Evolutionary conservation across 2,329 filamentous ascomycete genomes (phyloP).

Genomic region (Hypoxylon sp.): DNA sequence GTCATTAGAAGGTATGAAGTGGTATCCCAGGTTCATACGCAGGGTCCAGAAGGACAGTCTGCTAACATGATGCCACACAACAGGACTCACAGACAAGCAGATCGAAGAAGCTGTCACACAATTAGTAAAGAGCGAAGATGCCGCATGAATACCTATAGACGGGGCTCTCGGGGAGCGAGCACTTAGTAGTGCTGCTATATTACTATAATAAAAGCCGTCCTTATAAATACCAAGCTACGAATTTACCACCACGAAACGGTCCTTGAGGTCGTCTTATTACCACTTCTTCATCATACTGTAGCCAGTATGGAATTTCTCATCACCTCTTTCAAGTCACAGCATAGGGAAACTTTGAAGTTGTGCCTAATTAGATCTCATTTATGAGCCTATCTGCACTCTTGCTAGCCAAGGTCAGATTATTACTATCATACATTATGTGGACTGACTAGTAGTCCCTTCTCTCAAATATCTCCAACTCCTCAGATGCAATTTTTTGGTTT

Average conservation of each 20-base stretch:
- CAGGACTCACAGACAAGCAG: conserved; percentile 71
- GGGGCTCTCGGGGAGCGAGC: conserved; percentile 1
- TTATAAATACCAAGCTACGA: conserved; percentile 31
- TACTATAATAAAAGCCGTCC: conserved; percentile 30
- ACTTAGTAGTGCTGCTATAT: conserved; percentile 23
- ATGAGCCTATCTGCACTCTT: conserved; percentile 1
- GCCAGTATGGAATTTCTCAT: not conserved
- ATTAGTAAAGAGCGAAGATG: conserved; percentile 63
- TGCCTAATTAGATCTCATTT: not conserved
- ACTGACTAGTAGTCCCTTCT: not conserved
- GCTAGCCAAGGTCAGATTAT: not conserved
- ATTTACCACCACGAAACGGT: conserved; percentile 8
- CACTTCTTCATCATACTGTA: not conserved
- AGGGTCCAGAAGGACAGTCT: not conserved
- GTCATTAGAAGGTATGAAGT: conserved; percentile 65
- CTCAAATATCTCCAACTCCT: too few species aligned
- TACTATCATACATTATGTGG: not conserved
- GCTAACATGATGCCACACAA: conserved; percentile 15
- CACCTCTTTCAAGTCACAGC: not conserved
- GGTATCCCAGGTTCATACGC: not conserved
- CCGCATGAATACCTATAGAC: conserved; percentile 33
- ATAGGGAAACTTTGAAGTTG: not conserved
- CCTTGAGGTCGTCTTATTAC: not conserved
- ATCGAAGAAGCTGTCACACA: conserved; percentile 71
- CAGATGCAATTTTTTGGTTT: too few species aligned